Evolutionary conservation across 192 early-diverging fungal species (phyloP).

Genomic region (Radiomyces spectabilis): DNA sequence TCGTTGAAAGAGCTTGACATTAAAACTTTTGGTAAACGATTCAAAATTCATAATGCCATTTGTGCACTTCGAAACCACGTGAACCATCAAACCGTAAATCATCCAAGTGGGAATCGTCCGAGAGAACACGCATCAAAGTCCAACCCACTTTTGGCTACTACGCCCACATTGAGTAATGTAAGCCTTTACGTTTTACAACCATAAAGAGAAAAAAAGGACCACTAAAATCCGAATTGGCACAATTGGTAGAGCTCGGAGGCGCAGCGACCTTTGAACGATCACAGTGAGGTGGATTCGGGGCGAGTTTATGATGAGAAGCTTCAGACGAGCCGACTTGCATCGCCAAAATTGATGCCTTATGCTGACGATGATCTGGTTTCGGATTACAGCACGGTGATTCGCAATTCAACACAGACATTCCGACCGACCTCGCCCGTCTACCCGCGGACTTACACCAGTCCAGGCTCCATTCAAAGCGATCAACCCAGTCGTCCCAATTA

Average conservation of each 20-base stretch:
- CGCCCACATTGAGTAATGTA: too few relatives aligned
- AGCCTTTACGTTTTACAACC: too few relatives aligned
- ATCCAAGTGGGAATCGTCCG: background rate
- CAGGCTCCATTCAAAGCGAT: background rate
- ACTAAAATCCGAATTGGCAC: too few relatives aligned
- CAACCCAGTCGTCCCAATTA: background rate
- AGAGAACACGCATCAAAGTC: background rate
- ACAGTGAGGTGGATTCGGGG: too few relatives aligned
- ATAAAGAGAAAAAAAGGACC: too few relatives aligned
- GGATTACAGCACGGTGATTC: background rate
- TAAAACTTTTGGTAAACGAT: slow-evolving; percentile 53
- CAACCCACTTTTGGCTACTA: background rate
- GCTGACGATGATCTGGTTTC: background rate
- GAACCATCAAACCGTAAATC: background rate
- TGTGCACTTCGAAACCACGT: slow-evolving; percentile 27
- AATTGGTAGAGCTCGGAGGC: too few relatives aligned
- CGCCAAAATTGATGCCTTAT: too few relatives aligned
- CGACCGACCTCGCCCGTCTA: too few relatives aligned
- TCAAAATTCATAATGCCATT: slow-evolving; percentile 61
- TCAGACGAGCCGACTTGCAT: too few relatives aligned
- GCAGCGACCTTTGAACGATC: too few relatives aligned
- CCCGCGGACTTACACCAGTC: too few relatives aligned
- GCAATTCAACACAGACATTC: background rate
- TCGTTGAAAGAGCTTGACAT: slow-evolving; percentile 61
- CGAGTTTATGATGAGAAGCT: too few relatives aligned